Base-by-base conservation (phyloP, 2,329 filamentous ascomycete species). In the Ophiocordyceps unilateralis region DNA sequence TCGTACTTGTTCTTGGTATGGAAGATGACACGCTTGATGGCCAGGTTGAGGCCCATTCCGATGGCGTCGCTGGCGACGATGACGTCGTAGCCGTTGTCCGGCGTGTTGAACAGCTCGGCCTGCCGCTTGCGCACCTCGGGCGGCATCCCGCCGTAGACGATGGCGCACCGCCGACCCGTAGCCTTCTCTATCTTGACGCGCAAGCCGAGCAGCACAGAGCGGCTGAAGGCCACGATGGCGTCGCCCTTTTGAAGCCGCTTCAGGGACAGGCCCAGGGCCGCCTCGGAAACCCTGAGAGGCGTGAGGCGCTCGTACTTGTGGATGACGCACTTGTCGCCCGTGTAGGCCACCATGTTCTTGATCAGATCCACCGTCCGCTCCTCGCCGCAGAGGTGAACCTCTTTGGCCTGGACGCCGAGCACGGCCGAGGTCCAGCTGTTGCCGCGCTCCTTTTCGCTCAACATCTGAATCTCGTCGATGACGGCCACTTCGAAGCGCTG, bases 401-500 rank as follows among this genome's bases (percentile, higher is more conserved):
- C 91, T 51, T 79, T 81, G 5, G 86, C 91, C 60, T 83, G 80
- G 1, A 94, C 71, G 30, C 91, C 91, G 5, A 98, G 67, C 14
- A 96, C 68, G 2, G 91, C 91, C 52, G 87, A 77, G 1, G 88
- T 94, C 91, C 91, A 98, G 2, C 87, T 88, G 79, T 83, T 93
- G 2, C 93, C 91, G 51, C 91, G 80, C 0, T 85, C 76, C 0
- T 58, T 48, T 53, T 87, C 80, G 15, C 76, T 80, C 50, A 98
- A 85, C 91, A 98, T 96, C 61, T 98, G 91, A 45, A 98, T 96
- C 64, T 98, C 91, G 56, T 98, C 91, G 48, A 98, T 89, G 50
- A 98, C 89, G 1, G 86, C 89, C 30, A 98, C 88, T 37, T 96
- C 89, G 24, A 84, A 76, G 2, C 59, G 57, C 4, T 61, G 50